Base-by-base conservation (phyloP, 805 yeast species). In the Cyberlindnera maritima region DNA sequence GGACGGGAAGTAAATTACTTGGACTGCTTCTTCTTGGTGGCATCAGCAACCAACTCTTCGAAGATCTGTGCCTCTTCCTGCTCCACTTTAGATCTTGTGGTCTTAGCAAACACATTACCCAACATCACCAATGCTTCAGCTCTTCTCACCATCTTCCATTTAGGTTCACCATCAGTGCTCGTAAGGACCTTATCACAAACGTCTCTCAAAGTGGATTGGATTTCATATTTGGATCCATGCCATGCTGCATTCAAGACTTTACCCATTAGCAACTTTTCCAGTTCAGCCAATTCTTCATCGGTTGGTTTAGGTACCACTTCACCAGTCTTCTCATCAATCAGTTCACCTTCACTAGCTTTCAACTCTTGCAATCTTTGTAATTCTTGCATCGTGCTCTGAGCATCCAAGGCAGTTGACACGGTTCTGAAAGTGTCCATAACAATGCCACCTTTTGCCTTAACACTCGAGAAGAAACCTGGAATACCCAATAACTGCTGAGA, bases 241-340 rank as follows among this genome's bases (percentile, higher is more conserved):
- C 95, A 87, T 9, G 94, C 94, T 2, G 91, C 92, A 9, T 87
- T 84, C 31, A 87, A 67, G 17, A 86, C 87, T 63, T 86, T 87
- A 18, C 92, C 94, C 74, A 85, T 81, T 54, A 87, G 67, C 28
- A 82, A 72, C 61, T 85, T 82, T 59, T 86, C 92, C 71, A 82
- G 76, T 50, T 83, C 85, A 2, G 88, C 88, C 20, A 81, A 51
- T 45, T 81, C 85, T 53, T 81, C 87, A 3, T 72, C 72, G 1
- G 85, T 65, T n/a, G 76, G 76, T 49, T 81, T 85, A 2, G 80
- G 80, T 14, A 79, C 62, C 34, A 74, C 80, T 47, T 78, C 79
- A 2, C 79, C 76, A 4, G 79, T 55, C 41, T 68, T 64, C 51
- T 70, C 71, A 43, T 78, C 81, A 38, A 66, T 65, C 47, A 74